Evolutionary conservation across 306 rosid species (phyloP).

Genomic region (Casuarina cunninghamiana): DNA sequence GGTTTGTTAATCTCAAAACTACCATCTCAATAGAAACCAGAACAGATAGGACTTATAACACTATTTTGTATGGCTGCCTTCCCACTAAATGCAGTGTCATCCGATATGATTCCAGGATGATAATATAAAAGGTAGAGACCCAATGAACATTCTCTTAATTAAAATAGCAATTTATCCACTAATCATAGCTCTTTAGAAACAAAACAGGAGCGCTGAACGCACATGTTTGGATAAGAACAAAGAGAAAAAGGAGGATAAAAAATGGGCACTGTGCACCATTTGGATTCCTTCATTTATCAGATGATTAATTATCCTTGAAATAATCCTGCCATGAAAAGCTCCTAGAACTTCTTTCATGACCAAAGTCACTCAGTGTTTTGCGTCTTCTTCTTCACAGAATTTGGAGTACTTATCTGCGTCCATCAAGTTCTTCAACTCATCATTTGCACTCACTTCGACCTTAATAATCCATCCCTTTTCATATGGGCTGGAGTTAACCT

Average conservation of each 20-base stretch:
- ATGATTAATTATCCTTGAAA: constrained; percentile 12
- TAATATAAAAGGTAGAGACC: constrained; percentile 5
- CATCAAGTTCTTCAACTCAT: constrained; percentile 75
- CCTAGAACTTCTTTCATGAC: constrained; percentile 14
- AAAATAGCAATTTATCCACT: background rate
- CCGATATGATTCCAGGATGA: too few species aligned
- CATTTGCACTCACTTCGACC: constrained; percentile 55
- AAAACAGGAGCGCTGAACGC: constrained; percentile 19
- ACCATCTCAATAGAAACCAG: too few species aligned
- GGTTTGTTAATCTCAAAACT: too few species aligned
- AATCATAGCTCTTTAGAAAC: constrained; percentile 26
- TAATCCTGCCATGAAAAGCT: constrained; percentile 8
- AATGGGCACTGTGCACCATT: constrained; percentile 8
- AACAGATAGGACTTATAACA: too few species aligned
- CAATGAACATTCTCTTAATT: constrained; percentile 22
- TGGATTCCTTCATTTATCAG: constrained; percentile 27
- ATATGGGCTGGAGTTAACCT: constrained; percentile 86
- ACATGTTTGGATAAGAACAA: background rate
- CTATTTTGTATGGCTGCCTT: too few species aligned
- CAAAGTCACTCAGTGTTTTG: constrained; percentile 52
- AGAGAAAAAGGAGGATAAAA: background rate
- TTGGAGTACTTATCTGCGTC: constrained; percentile 79
- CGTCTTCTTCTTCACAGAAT: constrained; percentile 96
- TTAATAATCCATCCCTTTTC: constrained; percentile 86
- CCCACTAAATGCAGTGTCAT: too few species aligned